Evolutionary conservation across 371 early-diverging fungal species (phyloP), one percentile per base, ranked within the genome.

Genomic region (Mucor indicus): DNA sequence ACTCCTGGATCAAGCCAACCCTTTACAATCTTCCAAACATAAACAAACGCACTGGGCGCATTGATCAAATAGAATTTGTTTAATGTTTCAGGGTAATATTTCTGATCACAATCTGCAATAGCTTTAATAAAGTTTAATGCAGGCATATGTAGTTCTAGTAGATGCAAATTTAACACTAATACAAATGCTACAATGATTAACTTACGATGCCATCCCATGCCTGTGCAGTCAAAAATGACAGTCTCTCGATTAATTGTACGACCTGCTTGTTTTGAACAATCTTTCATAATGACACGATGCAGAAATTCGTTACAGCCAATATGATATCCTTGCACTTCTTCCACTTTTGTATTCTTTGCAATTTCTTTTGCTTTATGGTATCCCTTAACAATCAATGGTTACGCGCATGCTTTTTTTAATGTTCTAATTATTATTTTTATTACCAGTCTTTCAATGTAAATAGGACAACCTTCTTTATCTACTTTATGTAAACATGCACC

Each of bases 11-110:
- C 92, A 37, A 92, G 68, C 90, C 90, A 91, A 30, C 72, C 77
- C 57, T 86, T 90, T 48, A 89, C 81, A 48, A 91, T 77, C 23
- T 79, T 83, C 86, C 91, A 93, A 27, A 88, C 85, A 38, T 81
- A 81, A 20, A 90, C 80, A 70, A 93, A 93, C 36, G 90, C 73
- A 23, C 70, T 72, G 7, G 93, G 93, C 36, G 87, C 85, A 67
- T 93, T 93, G 45, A 92, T 84, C 24, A 93, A 64, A 42, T 83
- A 93, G 13, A 91, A 78, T 50, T 79, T 84, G 51, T 81, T 79
- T 48, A 91, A 73, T 38, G 89, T 80, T 57, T 92, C 93, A 13
- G 93, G 93, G 51, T 92, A 93, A 44, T 87, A 84, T 37, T 81
- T 83, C 55, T 90, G 88, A 66, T 90, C 91, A 48, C 78, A 72